Percentiles rank a stretch among this genome's conserved stretches.
phyloP scores from a whole-genome alignment of 1,284 basidiomycete genomes.

The Peniophora sp. region DNA sequence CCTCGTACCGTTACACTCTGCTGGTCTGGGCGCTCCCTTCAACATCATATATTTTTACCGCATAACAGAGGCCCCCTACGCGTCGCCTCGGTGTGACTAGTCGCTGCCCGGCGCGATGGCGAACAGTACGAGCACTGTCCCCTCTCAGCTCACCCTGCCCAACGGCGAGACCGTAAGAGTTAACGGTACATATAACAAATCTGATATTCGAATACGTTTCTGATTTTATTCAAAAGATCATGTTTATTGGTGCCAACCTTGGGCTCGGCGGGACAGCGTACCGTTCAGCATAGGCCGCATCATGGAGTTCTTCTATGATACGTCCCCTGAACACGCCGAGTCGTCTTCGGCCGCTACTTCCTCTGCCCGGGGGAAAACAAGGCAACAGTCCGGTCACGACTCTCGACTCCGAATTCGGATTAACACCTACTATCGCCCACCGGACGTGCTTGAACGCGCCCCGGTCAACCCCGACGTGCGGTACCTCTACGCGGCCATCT shows the following conservation, averaged over 20 bases:
- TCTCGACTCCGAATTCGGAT: constrained; percentile 68
- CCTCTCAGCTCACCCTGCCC: constrained; percentile 51
- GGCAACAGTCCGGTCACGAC: constrained; percentile 36
- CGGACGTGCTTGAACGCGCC: constrained; percentile 79
- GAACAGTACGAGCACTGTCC: background rate
- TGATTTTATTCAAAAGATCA: constrained; percentile 54
- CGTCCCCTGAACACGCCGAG: constrained; percentile 52
- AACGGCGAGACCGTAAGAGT: constrained; percentile 75
- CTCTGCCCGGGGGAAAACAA: constrained; percentile 39
- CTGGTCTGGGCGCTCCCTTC: too few species aligned
- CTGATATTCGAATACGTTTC: constrained; percentile 15
- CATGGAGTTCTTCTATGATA: constrained; percentile 78
- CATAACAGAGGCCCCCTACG: background rate
- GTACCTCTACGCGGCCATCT: constrained; percentile 88
- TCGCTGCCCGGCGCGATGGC: background rate
- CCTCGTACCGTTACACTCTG: too few species aligned
- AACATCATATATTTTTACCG: background rate
- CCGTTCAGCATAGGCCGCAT: constrained; percentile 92
- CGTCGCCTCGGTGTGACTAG: background rate
- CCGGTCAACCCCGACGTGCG: constrained; percentile 70
- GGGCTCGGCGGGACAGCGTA: constrained; percentile 85
- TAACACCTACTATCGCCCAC: constrained; percentile 90
- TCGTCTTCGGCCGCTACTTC: constrained; percentile 15
- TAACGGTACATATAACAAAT: constrained; percentile 49
- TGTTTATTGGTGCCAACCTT: constrained; percentile 90